A percentile compares a stretch with the other conserved stretches of the same genome.
Evolutionary conservation across 495 filamentous ascomycete species (phyloP).

Genomic region (Venustampulla echinocandica): DNA sequence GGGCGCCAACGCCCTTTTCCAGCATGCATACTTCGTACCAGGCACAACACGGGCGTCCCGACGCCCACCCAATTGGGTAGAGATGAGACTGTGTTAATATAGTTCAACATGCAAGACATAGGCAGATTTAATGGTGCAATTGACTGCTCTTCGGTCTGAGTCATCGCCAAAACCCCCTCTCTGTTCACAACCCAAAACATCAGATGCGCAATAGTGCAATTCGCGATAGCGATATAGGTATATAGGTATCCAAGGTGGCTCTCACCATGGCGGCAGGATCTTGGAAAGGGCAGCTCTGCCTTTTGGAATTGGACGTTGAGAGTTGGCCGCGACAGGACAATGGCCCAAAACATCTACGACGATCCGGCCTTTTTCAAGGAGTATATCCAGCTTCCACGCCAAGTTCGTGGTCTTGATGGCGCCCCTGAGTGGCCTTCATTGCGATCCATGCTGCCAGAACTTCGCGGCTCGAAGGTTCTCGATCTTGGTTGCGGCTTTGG

Average conservation of each 20-base stretch:
- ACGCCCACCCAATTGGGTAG: too few relatives aligned
- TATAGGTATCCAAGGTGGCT: too few relatives aligned
- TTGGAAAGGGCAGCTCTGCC: too few relatives aligned
- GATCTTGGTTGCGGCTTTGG: conserved; percentile 34
- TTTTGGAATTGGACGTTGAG: not conserved
- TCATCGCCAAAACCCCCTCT: not conserved
- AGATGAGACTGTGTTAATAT: not conserved
- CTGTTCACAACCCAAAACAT: not conserved
- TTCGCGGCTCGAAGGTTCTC: conserved; percentile 22
- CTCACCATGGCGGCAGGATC: too few relatives aligned
- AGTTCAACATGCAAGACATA: not conserved
- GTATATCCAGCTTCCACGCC: conserved; percentile 28
- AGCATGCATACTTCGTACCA: too few relatives aligned
- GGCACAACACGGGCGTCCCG: too few relatives aligned
- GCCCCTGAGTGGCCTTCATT: conserved; percentile 29
- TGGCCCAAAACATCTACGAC: conserved; percentile 34
- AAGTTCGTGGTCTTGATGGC: conserved; percentile 21
- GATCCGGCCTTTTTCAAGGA: conserved; percentile 26
- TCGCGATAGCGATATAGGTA: too few relatives aligned
- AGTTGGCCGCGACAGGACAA: conserved; percentile 1
- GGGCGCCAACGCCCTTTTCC: too few relatives aligned
- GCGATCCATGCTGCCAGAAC: conserved; percentile 22
- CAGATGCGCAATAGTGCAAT: too few relatives aligned
- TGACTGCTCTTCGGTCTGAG: not conserved
- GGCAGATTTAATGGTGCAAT: not conserved